Base-by-base conservation (phyloP, 768 basidiomycete species). In the Suillus plorans region DNA sequence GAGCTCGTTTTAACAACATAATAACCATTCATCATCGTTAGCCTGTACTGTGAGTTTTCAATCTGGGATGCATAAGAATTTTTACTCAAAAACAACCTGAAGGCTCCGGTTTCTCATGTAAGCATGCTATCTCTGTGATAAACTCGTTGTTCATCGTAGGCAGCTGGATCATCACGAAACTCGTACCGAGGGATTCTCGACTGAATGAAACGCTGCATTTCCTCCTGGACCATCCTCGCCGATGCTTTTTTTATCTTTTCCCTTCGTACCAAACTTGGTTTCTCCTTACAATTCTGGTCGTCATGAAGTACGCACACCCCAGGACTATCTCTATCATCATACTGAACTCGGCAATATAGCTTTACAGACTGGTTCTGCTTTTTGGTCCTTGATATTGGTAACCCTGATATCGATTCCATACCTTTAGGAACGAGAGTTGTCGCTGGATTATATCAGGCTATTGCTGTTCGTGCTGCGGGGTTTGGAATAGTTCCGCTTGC, bases 201-300 rank as follows among this genome's bases (percentile, higher is more conserved):
- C 70, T 87, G 0, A 79, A 86, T 56, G 94, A 96, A 77, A 94
- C 94, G 0, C 80, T 97, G 1, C 89, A 89, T 63, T 99, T 99
- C 74, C 85, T 99, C 9, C 84, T 99, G 10, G 95, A 98, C 70
- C 97, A 98, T 73, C 97, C 97, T 14, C 87, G 97, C 13, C 86
- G 93, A 67, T 97, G 95, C 76, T 96, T 91, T 71, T 86, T 94
- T 13, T 92, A 95, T 73, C 83, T 97, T 10, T 97, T 97, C 69
- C 95, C 95, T 0, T 89, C 94, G 0, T 93, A 95, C 70, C 95
- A 97, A 72, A 97, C 95, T 4, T 95, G 94, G 93, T 92, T 97
- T 69, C 85, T 97, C 6, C 66, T 94, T 2, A 84, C 85, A 1
- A 74, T 96, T 28, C 81, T 97, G 28, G 44, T 91, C 4, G 68